These are phyloP conservation scores for Byssochlamys sp. DNA, from an alignment of 2,329 filamentous ascomycete genomes.

Conservation along the genomic window DNA sequence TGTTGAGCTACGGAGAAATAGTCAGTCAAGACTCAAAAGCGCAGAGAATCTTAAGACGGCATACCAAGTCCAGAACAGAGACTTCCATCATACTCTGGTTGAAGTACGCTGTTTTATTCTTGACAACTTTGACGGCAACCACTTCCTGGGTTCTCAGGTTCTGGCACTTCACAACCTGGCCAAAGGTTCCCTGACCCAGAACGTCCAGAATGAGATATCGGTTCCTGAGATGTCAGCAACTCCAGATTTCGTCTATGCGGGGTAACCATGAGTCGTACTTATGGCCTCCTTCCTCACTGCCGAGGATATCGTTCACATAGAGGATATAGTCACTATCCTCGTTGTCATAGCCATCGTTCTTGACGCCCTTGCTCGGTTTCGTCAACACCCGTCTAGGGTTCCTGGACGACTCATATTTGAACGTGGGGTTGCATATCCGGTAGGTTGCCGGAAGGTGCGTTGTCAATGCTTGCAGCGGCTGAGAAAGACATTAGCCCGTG, in stretches of 20 bases:
- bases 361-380: constrained; percentile 94
- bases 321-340: constrained; percentile 99
- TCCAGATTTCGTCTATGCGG: not conserved
- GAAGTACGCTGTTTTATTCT: constrained; percentile 97
- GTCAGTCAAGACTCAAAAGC: constrained; percentile 12
- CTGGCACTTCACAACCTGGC: constrained; percentile 97
- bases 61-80: constrained; percentile 84
- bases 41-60: constrained; percentile 16
- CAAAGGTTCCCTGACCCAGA: constrained; percentile 91
- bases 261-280: constrained; percentile 49
- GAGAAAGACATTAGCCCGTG: constrained; percentile 12
- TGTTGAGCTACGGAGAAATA: constrained; percentile 64
- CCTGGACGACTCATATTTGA: constrained; percentile 96
- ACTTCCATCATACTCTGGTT: constrained; percentile 99
- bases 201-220: constrained; percentile 95
- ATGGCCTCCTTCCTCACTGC: constrained; percentile 93
- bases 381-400: constrained; percentile 92
- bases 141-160: constrained; percentile 97
- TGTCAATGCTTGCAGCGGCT: constrained; percentile 92
- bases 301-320: constrained; percentile 96
- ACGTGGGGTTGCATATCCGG: constrained; percentile 92
- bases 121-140: constrained; percentile 97
- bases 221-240: constrained; percentile 49
- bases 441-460: constrained; percentile 89
- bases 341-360: constrained; percentile 98